Evolutionary conservation across 192 early-diverging fungal genomes (phyloP), one percentile per base, ranked within the genome.

Genomic region (Dissophora globulifera): DNA sequence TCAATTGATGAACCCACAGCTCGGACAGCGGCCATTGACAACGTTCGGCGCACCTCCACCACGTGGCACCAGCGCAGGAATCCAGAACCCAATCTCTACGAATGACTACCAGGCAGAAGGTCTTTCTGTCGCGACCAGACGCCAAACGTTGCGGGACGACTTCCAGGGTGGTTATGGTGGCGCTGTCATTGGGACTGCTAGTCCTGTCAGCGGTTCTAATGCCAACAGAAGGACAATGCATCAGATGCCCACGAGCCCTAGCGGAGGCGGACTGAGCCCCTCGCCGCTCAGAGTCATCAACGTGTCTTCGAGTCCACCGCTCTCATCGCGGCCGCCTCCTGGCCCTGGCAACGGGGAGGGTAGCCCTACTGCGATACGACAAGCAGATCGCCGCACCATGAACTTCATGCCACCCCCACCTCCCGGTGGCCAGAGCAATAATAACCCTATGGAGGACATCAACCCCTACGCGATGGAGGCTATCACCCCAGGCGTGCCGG

Each of bases 141-240:
- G 72, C 11, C 72, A 76, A 23, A 76, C 72, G 22, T 23, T 75
- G 49, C 58, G 58, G 17, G 71, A 75, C 20, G 62, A 75, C 23
- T 75, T 66, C 41, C 72, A 76, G 29, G 63, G 72, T 29, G 64
- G 58, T 16, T 76, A 67, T 50, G 72, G 72, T 12, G 63, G 64
- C 19, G 63, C 64, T 16, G 58, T 76, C 17, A 31, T 67, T 12
- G 64, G 63, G 13, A 65, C 50, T 17, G 55, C 55, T 3, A 65
- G 45, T 53, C 55, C 48, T 26, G n/a, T 55, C 2, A 61, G 29
- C 43, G 46, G 60, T 26, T 56, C 62, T 11, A 66, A 43, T 22
- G 40, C 20, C 5, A 65, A 62, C 22, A 31, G 72, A 7, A 43
- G 72, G 19, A 62, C 58, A 4, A 57, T 62, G 50, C 62, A 76